Evolutionary conservation across 257 asterid species (phyloP).

Genomic region (Hygrophila difformis): DNA sequence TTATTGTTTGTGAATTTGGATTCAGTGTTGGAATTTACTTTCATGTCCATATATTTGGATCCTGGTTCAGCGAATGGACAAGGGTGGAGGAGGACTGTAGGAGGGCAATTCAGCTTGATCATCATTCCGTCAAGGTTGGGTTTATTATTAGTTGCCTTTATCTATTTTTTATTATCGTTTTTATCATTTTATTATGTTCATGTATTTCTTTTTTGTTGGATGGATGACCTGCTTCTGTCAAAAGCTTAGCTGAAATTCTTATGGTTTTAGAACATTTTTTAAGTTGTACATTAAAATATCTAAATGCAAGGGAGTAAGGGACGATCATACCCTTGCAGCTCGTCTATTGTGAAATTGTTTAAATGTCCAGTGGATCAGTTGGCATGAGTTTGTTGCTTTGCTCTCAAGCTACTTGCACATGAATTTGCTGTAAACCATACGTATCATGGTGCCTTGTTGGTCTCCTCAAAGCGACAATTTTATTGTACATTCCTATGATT

Average conservation of each 20-base stretch:
- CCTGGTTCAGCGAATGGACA: conserved; percentile 38
- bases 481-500: not conserved
- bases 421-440: not conserved
- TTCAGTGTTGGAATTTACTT: not conserved
- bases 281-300: too few species aligned
- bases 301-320: too few species aligned
- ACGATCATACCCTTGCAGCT: too few species aligned
- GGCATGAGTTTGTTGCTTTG: not conserved
- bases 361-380: too few species aligned
- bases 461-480: not conserved
- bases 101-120: conserved; percentile 37
- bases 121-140: conserved; percentile 32
- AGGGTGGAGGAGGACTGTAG: conserved; percentile 45
- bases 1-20: not conserved
- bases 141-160: not conserved
- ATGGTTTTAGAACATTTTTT: too few species aligned
- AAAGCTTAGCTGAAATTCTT: too few species aligned
- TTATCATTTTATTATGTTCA: too few species aligned
- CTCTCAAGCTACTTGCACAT: not conserved
- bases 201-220: too few species aligned
- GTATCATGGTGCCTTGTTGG: not conserved
- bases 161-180: too few species aligned
- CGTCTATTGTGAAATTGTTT: too few species aligned
- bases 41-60: not conserved
- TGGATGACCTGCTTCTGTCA: too few species aligned